Conservation (phyloP, 208 protist genomes). For the Leishmania mexicana region DNA sequence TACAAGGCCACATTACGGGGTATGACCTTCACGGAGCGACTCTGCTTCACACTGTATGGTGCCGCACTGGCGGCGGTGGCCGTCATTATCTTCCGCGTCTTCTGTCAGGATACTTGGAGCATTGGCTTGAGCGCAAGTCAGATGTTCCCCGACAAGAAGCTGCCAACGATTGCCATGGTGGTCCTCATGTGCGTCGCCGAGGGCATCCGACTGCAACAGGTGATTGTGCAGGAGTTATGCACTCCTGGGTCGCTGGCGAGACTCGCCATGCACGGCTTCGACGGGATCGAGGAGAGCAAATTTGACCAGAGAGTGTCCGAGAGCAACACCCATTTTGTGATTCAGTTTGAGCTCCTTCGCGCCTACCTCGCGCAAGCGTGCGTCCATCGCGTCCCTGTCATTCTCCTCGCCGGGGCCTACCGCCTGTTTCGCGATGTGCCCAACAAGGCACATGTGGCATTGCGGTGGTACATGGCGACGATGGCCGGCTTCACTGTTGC, state of each 20-base stretch:
- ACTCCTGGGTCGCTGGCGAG: conserved; percentile 32
- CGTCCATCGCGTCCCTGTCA: conserved; percentile 37
- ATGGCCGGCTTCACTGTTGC: conserved; percentile 37
- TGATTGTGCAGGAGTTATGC: conserved; percentile 34
- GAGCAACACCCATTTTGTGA: conserved; percentile 75
- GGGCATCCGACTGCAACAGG: conserved; percentile 28
- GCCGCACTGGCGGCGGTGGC: conserved; percentile 53
- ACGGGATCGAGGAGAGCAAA: conserved; percentile 36
- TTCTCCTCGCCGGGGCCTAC: conserved; percentile 50
- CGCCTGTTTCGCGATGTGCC: conserved; percentile 68
- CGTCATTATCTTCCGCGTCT: conserved; percentile 50
- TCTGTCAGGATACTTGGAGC: conserved; percentile 52
- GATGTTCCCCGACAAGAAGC: conserved; percentile 55
- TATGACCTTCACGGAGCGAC: conserved; percentile 86
- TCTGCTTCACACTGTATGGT: conserved; percentile 88
- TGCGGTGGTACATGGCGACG: conserved; percentile 89
- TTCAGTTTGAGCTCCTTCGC: conserved; percentile 79
- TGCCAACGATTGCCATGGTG: conserved; percentile 27
- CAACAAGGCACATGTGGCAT: conserved; percentile 52
- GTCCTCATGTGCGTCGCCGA: conserved; percentile 50
- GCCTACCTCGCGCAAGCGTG: conserved; percentile 41
- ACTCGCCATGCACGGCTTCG: conserved; percentile 42
- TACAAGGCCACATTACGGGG: conserved; percentile 72
- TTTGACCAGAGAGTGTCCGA: conserved; percentile 50
- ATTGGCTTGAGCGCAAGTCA: conserved; percentile 43